Evolutionary conservation across 2,329 filamentous ascomycete genomes (phyloP).

Genomic region (Ophiobolus disseminans): DNA sequence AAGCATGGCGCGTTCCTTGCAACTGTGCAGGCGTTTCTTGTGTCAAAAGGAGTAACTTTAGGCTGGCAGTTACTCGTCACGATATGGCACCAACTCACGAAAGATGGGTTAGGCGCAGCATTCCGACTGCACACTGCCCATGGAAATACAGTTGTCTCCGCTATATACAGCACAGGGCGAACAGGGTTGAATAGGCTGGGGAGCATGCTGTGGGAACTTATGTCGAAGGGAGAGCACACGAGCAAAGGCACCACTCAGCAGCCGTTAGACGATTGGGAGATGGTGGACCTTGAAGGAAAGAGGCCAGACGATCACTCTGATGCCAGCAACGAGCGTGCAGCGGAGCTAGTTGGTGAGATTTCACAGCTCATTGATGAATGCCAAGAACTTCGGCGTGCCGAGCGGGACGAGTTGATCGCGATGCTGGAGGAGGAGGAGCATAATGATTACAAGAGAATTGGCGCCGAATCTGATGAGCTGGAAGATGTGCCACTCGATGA

Average conservation of each 20-base stretch:
- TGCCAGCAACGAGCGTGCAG: neutral
- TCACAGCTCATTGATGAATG: neutral
- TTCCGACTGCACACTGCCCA: too few species aligned
- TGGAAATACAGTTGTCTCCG: too few species aligned
- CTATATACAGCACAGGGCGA: too few species aligned
- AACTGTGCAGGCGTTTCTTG: neutral
- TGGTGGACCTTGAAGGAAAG: neutral
- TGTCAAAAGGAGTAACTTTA: neutral
- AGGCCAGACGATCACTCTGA: conserved; percentile 13
- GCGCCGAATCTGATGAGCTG: neutral
- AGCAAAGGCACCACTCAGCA: neutral
- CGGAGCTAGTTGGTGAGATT: neutral
- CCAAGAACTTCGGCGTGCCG: neutral
- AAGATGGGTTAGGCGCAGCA: too few species aligned
- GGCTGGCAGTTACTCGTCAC: neutral
- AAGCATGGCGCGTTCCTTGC: neutral
- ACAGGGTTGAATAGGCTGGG: too few species aligned
- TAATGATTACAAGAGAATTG: neutral
- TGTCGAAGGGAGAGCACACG: neutral
- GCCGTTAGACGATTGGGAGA: neutral
- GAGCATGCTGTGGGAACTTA: too few species aligned
- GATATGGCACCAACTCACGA: too few species aligned
- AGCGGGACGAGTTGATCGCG: neutral
- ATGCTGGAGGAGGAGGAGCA: neutral
- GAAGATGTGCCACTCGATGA: too few species aligned